Conservation (phyloP, 2,329 filamentous ascomycete genomes). For the Xylogone sp. region DNA sequence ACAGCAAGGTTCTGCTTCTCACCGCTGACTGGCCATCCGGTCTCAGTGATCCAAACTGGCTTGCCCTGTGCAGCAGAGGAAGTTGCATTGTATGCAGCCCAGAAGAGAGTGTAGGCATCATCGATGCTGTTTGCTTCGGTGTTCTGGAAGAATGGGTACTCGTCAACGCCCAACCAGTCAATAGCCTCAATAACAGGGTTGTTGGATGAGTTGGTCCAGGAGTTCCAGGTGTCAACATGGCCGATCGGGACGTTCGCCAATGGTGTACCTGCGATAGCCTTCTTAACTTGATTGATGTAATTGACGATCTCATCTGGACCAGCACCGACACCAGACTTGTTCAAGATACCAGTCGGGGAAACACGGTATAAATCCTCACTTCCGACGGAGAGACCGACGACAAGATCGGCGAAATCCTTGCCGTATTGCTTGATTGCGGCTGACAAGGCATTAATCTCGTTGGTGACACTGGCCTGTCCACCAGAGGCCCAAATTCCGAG, state of each 20-base stretch:
- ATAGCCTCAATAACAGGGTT: slow-evolving; percentile 59
- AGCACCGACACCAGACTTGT: slow-evolving; percentile 57
- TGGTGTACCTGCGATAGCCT: slow-evolving; percentile 56
- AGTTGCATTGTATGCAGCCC: slow-evolving; percentile 29
- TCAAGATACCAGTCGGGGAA: slow-evolving; percentile 60
- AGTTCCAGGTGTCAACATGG: slow-evolving; percentile 84
- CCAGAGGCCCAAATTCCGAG: slow-evolving; percentile 79
- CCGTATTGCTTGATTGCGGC: slow-evolving; percentile 66
- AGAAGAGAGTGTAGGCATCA: slow-evolving; percentile 52
- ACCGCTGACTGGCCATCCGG: slow-evolving; percentile 60
- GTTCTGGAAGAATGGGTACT: slow-evolving; percentile 73
- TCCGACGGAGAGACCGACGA: slow-evolving; percentile 78
- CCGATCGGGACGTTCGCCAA: slow-evolving; percentile 59
- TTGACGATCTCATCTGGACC: slow-evolving; percentile 55
- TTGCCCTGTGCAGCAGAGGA: slow-evolving; percentile 44
- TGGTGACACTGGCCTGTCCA: slow-evolving; percentile 56
- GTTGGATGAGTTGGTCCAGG: slow-evolving; percentile 69
- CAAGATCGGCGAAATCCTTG: slow-evolving; percentile 54
- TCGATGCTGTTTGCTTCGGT: slow-evolving; percentile 52
- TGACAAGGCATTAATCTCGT: slow-evolving; percentile 69
- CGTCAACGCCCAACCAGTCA: slow-evolving; percentile 80
- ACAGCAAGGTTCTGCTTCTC: slow-evolving; percentile 50
- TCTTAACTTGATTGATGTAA: slow-evolving; percentile 67
- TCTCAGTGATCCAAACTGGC: slow-evolving; percentile 61
- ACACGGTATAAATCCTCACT: slow-evolving; percentile 79